A percentile compares a stretch with the other conserved stretches of the same genome.
Evolutionary conservation across 495 filamentous ascomycete species (phyloP).

Genomic region (Hypoxylon lenormandii): DNA sequence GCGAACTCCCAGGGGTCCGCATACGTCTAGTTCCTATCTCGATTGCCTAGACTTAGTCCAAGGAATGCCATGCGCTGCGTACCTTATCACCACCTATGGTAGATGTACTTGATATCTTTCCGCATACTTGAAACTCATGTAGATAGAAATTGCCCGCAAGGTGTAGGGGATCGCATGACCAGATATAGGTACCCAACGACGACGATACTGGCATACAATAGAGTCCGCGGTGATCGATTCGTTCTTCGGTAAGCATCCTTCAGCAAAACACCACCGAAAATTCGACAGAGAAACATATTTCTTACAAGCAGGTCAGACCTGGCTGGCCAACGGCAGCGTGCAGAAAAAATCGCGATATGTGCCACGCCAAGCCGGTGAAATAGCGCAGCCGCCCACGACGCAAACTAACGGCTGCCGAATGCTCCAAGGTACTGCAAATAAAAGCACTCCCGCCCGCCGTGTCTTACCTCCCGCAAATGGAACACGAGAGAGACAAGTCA

Average conservation of each 20-base stretch:
- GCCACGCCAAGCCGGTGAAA: conserved; percentile 46
- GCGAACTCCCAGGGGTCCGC: conserved; percentile 4
- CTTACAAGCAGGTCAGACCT: conserved; percentile 11
- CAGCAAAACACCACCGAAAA: conserved; percentile 4
- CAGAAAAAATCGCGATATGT: conserved; percentile 45
- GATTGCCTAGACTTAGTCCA: conserved; percentile 1
- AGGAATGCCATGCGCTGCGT: neutral
- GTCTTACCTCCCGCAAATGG: conserved; percentile 42
- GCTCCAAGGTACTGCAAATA: conserved; percentile 7
- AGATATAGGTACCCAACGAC: no score
- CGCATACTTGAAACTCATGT: no score
- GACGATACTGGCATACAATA: no score
- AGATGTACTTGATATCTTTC: no score
- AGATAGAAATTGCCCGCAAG: no score
- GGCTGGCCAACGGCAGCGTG: conserved; percentile 32
- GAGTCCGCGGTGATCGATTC: neutral
- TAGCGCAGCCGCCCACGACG: conserved; percentile 29
- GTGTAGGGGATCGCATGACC: no score
- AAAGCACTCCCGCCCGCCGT: conserved; percentile 27
- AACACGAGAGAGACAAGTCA: conserved; percentile 36
- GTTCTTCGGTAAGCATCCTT: conserved; percentile 2
- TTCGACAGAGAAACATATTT: conserved; percentile 11
- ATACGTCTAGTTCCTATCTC: conserved; percentile 1
- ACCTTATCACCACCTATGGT: conserved; percentile 1
- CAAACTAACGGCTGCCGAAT: conserved; percentile 32